Evolutionary conservation across 1,284 basidiomycete genomes (phyloP).

Genomic region (Moesziomyces antarcticus): DNA sequence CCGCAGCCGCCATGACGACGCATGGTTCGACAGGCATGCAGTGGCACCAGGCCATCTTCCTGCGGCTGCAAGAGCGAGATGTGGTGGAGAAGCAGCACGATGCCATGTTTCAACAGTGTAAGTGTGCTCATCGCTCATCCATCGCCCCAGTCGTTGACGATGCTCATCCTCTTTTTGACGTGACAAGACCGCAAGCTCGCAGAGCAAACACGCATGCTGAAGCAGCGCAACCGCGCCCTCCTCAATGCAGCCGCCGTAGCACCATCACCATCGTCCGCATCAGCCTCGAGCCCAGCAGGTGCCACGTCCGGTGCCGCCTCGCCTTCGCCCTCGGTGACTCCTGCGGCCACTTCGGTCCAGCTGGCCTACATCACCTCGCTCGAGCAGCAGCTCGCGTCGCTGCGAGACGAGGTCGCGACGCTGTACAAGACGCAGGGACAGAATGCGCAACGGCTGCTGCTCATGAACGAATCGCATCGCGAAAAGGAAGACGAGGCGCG

Average conservation of each 20-base stretch:
- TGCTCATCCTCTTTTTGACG: no score
- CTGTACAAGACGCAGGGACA: constrained; percentile 96
- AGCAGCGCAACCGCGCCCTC: constrained; percentile 49
- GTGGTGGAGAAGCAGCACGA: constrained; percentile 53
- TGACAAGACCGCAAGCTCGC: constrained; percentile 46
- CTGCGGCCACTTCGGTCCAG: constrained; percentile 76
- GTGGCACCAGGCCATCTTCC: constrained; percentile 55
- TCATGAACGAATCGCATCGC: constrained; percentile 91
- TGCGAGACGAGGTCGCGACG: constrained; percentile 88
- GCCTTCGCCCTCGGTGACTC: constrained; percentile 3
- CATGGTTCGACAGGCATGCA: constrained; percentile 21
- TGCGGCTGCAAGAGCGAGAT: constrained; percentile 56
- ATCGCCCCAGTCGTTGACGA: neutral
- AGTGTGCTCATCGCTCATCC: constrained; percentile 6
- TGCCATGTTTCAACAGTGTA: constrained; percentile 46
- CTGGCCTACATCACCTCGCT: constrained; percentile 88
- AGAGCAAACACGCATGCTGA: constrained; percentile 38
- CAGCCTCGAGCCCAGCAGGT: constrained; percentile 3
- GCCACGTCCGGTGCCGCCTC: constrained; percentile 9
- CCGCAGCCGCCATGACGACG: constrained; percentile 1
- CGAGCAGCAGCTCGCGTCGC: constrained; percentile 88
- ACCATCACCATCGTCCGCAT: constrained; percentile 16
- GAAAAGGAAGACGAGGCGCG: constrained; percentile 87
- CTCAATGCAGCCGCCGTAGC: constrained; percentile 37
- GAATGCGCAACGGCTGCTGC: constrained; percentile 88